Base-by-base conservation (phyloP, 768 basidiomycete species). In the Termitomyces bulborhizus region DNA sequence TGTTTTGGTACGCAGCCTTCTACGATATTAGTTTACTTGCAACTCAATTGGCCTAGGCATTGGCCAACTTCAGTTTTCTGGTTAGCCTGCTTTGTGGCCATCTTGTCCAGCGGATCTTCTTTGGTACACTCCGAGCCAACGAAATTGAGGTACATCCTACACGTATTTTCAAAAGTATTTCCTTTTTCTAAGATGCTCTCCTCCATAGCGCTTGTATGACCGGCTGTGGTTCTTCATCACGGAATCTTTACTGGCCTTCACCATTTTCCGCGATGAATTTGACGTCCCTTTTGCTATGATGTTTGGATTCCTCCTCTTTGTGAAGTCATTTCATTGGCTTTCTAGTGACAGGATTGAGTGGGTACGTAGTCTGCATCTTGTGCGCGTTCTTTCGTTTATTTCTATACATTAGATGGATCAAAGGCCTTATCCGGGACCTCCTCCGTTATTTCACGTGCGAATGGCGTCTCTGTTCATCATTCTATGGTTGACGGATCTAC, bases 281-380 rank as follows among this genome's bases (percentile, higher is more conserved):
- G 92, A 95, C 69, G 80, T 86, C n/a, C 82, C 86, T 3, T 98
- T 98, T 67, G 88, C 88, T 44, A 73, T 94, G 61, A 93, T 96
- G 87, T 98, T 98, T 66, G 88, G 89, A n/a, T 84, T 93, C 64
- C 74, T 99, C 11, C 81, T 98, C 15, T 96, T 97, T 61, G 80
- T 97, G 61, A 98, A 98, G 68, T 94, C 93, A 45, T 98, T 98
- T 71, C 97, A 99, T 68, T 99, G 97, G 97, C 80, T 99, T 32
- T 84, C 95, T 55, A 82, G 85, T 6, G 97, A 98, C 69, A 83
- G 97, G 47, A 90, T 99, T 51, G 97, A 99, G 82, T 95, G 92
- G 83, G 96, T 96, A 62, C 66, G 67, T 54, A n/a, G 3, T 40
- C 44, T 26, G 13, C 32, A 1, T 5, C 37, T 24, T 16, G 18